Evolutionary conservation across 139 green algal species (phyloP).

Genomic region (Tetradesmus lagerheimii): DNA sequence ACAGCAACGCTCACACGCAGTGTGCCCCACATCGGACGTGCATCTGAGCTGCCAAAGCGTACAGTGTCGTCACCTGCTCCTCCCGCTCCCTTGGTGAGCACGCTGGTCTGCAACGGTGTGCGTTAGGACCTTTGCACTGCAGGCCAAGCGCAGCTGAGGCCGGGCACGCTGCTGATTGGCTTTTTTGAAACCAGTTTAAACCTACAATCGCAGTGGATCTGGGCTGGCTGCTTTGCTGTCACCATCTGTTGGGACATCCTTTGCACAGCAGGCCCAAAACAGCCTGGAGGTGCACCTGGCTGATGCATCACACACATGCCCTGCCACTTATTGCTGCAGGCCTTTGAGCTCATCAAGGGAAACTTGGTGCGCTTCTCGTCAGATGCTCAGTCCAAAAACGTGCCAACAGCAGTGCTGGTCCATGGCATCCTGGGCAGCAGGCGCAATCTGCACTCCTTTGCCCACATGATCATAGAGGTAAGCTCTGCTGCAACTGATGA

Average conservation of each 20-base stretch:
- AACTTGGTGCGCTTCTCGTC: slow-evolving; percentile 46
- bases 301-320: not conserved
- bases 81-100: not conserved
- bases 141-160: not conserved
- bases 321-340: slow-evolving; percentile 3
- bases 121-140: not conserved
- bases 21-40: slow-evolving; percentile 6
- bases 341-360: slow-evolving; percentile 41
- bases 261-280: not conserved
- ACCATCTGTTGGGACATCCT: not conserved
- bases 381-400: not conserved
- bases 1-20: not conserved
- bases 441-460: slow-evolving; percentile 89
- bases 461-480: slow-evolving; percentile 80
- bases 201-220: not conserved
- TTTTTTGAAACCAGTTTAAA: not conserved
- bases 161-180: not conserved
- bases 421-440: slow-evolving; percentile 94
- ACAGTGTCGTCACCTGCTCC: not conserved
- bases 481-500: not conserved
- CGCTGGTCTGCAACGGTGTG: not conserved
- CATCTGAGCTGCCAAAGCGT: slow-evolving; percentile 7
- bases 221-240: not conserved
- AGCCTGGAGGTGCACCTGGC: not conserved
- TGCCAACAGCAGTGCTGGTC: slow-evolving; percentile 92